Conservation (phyloP, 441 rosid genomes). For the Francoa sonchifolia region DNA sequence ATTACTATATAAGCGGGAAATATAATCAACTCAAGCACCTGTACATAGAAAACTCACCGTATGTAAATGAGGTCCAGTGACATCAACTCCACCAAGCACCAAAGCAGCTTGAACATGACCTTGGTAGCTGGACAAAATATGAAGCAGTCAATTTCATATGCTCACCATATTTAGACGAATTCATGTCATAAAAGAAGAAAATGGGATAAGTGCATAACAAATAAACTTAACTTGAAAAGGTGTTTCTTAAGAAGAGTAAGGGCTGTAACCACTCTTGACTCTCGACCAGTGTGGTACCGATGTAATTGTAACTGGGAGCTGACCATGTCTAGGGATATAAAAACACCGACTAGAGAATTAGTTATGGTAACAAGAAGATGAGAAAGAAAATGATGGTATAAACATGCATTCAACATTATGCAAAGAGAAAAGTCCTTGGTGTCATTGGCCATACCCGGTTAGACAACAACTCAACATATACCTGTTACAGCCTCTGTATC, state of each 20-base stretch:
- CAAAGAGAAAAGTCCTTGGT: not conserved
- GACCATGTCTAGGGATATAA: conserved; percentile 59
- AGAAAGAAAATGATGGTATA: too few species aligned
- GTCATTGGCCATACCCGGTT: too few species aligned
- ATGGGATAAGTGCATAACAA: too few species aligned
- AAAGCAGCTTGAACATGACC: conserved; percentile 82
- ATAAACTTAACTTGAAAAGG: conserved; percentile 59
- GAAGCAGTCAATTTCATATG: conserved; percentile 15
- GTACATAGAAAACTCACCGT: conserved; percentile 12
- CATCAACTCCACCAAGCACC: conserved; percentile 57
- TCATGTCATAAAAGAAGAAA: not conserved
- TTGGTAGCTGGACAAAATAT: conserved; percentile 55
- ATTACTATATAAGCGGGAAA: not conserved
- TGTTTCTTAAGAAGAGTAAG: conserved; percentile 84
- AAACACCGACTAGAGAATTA: conserved; percentile 6
- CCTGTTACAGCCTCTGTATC: conserved; percentile 99
- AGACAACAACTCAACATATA: conserved; percentile 11
- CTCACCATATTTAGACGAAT: conserved; percentile 1
- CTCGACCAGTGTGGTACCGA: conserved; percentile 82
- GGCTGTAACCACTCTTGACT: conserved; percentile 86
- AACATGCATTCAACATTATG: not conserved
- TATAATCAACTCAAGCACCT: too few species aligned
- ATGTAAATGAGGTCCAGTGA: conserved; percentile 19
- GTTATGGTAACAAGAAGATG: not conserved
- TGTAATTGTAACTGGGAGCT: conserved; percentile 91